Evolutionary conservation across 441 rosid species (phyloP).

Genomic region (Erodium moschatum): DNA sequence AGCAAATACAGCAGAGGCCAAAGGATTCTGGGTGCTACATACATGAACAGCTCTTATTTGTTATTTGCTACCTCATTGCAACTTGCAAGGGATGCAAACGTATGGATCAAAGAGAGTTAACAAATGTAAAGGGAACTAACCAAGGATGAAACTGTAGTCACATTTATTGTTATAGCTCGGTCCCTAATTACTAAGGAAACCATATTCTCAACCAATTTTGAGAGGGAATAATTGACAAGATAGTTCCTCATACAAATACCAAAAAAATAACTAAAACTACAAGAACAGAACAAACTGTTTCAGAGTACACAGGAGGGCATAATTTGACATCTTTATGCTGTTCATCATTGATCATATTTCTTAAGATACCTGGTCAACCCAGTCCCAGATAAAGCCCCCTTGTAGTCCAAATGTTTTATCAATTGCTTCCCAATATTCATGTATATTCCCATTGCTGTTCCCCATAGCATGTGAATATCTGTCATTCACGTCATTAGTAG

Average conservation of each 20-base stretch:
- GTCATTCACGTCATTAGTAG: conserved; percentile 27
- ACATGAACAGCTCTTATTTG: background rate
- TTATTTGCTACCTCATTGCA: background rate
- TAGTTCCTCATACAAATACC: background rate
- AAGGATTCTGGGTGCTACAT: background rate
- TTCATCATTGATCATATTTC: conserved; percentile 6
- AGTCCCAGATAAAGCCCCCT: conserved; percentile 99
- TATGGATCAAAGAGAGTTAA: background rate
- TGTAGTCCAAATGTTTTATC: conserved; percentile 90
- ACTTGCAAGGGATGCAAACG: background rate
- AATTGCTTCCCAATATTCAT: conserved; percentile 90
- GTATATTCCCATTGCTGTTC: conserved; percentile 83
- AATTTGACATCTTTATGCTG: conserved; percentile 7
- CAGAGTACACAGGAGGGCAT: conserved; percentile 5
- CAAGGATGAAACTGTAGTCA: background rate
- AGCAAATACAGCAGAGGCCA: conserved; percentile 4
- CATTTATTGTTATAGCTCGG: background rate
- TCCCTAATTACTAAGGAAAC: background rate
- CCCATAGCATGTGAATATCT: conserved; percentile 99
- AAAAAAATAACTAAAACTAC: background rate
- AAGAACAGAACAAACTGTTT: background rate
- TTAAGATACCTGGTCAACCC: conserved; percentile 84
- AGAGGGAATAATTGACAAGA: background rate
- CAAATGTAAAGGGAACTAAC: background rate
- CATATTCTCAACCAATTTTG: background rate